Conservation (phyloP, 345 rosid genomes). For the Eucalyptus erythrocorys region DNA sequence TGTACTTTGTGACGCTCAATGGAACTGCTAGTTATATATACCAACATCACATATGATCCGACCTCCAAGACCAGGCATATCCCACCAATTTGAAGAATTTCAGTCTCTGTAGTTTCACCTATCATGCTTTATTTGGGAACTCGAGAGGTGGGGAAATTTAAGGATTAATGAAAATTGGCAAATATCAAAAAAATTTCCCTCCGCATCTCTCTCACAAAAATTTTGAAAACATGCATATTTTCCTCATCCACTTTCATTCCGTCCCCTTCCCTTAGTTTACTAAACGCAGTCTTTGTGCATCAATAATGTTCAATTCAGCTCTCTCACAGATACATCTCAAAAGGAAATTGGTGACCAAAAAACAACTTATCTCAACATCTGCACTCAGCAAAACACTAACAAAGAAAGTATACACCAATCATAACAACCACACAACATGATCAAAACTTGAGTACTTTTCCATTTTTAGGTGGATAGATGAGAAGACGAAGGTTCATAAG, state of each 20-base stretch:
- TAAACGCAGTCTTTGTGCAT: not conserved
- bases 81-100: not conserved
- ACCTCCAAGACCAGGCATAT: not conserved
- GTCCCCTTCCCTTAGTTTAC: not conserved
- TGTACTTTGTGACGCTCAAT: not conserved
- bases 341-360: not conserved
- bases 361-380: not conserved
- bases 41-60: not conserved
- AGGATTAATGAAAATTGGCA: not conserved
- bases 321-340: not conserved
- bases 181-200: not conserved
- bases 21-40: not conserved
- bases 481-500: not conserved
- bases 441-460: not conserved
- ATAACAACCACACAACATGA: not conserved
- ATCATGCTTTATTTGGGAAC: not conserved
- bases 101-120: not conserved
- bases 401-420: not conserved
- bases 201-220: not conserved
- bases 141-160: not conserved
- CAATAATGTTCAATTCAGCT: not conserved
- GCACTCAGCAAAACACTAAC: not conserved
- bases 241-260: not conserved
- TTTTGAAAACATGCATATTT: not conserved
- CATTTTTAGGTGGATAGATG: not conserved